Conservation (phyloP, 495 filamentous ascomycete species). For the Aspergillus cristatus region DNA sequence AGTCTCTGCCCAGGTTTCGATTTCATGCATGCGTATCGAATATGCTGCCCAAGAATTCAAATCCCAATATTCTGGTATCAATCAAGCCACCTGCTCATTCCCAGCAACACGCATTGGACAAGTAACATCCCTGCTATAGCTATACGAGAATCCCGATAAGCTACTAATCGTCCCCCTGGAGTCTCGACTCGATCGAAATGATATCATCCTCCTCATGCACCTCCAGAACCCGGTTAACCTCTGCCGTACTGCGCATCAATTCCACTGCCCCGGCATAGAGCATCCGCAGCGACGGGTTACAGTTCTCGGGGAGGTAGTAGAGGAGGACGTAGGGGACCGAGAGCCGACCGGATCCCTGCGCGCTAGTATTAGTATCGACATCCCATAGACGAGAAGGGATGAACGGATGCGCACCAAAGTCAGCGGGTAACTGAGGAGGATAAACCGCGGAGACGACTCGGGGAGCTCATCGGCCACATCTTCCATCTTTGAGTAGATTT, state of each 20-base stretch:
- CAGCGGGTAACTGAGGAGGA: constrained; percentile 82
- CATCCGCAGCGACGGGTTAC: constrained; percentile 78
- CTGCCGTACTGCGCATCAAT: constrained; percentile 81
- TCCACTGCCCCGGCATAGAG: constrained; percentile 93
- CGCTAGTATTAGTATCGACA: constrained; percentile 1
- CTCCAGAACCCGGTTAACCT: constrained; percentile 75
- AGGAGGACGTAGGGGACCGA: constrained; percentile 84
- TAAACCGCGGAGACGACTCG: constrained; percentile 81
- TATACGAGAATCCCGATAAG: too few species aligned
- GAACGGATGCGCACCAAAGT: constrained; percentile 51
- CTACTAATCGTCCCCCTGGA: constrained; percentile 38
- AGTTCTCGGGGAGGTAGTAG: constrained; percentile 85
- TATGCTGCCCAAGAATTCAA: too few species aligned
- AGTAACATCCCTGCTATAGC: too few species aligned
- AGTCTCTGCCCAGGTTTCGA: too few species aligned
- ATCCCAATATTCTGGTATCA: too few species aligned
- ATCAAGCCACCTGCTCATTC: too few species aligned
- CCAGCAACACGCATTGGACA: too few species aligned
- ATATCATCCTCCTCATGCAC: constrained; percentile 69
- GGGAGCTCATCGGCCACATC: constrained; percentile 82
- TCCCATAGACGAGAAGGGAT: neutral
- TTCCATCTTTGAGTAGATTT: constrained; percentile 68
- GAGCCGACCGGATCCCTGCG: constrained; percentile 50
- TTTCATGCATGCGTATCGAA: too few species aligned
- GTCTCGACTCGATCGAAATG: constrained; percentile 59